phyloP scores from a whole-genome alignment of 768 basidiomycete species.

The Kwoniella botswanensis region DNA sequence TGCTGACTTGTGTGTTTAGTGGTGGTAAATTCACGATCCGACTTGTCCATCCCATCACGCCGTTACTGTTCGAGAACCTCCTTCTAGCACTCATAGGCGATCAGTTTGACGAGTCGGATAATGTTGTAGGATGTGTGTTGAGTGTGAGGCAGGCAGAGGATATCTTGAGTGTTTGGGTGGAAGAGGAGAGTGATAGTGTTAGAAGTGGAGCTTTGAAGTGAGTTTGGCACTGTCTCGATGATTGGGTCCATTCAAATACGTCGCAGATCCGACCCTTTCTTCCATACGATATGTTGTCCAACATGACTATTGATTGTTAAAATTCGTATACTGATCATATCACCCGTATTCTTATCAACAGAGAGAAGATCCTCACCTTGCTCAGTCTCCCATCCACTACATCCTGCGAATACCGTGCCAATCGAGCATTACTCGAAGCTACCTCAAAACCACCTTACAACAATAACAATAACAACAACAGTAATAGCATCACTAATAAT shows the following conservation, averaged over 20 bases:
- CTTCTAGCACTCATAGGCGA: slow-evolving; percentile 87
- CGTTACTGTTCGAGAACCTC: slow-evolving; percentile 48
- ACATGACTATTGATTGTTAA: no score
- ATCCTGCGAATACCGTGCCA: slow-evolving; percentile 93
- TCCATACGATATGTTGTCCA: no score
- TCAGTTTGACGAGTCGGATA: slow-evolving; percentile 70
- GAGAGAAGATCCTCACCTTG: slow-evolving; percentile 78
- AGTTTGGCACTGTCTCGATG: slow-evolving; percentile 50
- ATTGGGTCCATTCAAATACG: slow-evolving; percentile 10
- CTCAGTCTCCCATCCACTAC: slow-evolving; percentile 77
- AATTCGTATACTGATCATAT: no score
- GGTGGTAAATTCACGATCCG: slow-evolving; percentile 97
- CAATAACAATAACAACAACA: slow-evolving; percentile 8
- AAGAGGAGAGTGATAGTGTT: slow-evolving; percentile 74
- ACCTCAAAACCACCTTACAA: slow-evolving; percentile 38
- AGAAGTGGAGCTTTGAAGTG: slow-evolving; percentile 82
- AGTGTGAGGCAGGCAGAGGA: slow-evolving; percentile 87
- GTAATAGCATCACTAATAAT: background rate
- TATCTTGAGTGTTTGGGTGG: slow-evolving; percentile 91
- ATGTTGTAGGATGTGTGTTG: slow-evolving; percentile 90
- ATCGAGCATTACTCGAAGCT: slow-evolving; percentile 59
- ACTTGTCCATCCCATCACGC: slow-evolving; percentile 68
- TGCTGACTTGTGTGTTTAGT: slow-evolving; percentile 38
- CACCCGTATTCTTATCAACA: slow-evolving; percentile 47
- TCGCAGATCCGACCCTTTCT: slow-evolving; percentile 8